These are phyloP conservation scores for Boechera retrofracta DNA, from an alignment of 345 rosid genomes.

Conservation along the genomic window DNA sequence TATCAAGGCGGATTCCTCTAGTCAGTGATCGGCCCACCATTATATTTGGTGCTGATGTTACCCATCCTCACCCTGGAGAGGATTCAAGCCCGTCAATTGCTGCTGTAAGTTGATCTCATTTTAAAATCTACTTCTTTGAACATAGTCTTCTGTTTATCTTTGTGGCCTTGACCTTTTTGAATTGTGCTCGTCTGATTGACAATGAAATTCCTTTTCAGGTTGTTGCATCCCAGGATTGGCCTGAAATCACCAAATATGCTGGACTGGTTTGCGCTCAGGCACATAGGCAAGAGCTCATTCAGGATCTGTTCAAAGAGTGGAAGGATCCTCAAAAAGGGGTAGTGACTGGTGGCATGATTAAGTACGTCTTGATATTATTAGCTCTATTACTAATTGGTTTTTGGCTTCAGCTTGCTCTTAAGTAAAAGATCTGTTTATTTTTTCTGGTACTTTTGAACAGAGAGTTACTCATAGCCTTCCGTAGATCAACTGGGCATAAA, in stretches of 20 bases:
- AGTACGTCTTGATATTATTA: conserved; percentile 51
- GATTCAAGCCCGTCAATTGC: conserved; percentile 99
- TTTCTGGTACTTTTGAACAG: conserved; percentile 46
- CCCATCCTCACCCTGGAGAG: conserved; percentile 99
- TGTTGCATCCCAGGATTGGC: conserved; percentile 99
- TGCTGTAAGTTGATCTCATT: conserved; percentile 61
- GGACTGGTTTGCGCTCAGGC: conserved; percentile 99
- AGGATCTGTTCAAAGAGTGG: conserved; percentile 92
- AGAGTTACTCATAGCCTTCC: conserved; percentile 94
- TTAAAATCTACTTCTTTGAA: neutral
- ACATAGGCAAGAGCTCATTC: conserved; percentile 98
- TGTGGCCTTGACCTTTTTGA: conserved; percentile 6
- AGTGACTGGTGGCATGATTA: conserved; percentile 97
- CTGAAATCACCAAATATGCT: conserved; percentile 96
- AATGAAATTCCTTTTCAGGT: conserved; percentile 57
- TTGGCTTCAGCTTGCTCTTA: conserved; percentile 5
- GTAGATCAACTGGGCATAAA: conserved; percentile 92
- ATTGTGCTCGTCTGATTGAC: neutral
- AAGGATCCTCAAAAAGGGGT: conserved; percentile 92
- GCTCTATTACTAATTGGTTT: neutral
- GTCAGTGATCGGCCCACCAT: conserved; percentile 95
- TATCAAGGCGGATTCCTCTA: conserved; percentile 89
- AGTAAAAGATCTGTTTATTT: neutral
- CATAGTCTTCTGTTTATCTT: neutral
- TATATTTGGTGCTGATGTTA: conserved; percentile 99